Conservation (phyloP, 1,284 basidiomycete species). For the Leccinum colubrinum region DNA sequence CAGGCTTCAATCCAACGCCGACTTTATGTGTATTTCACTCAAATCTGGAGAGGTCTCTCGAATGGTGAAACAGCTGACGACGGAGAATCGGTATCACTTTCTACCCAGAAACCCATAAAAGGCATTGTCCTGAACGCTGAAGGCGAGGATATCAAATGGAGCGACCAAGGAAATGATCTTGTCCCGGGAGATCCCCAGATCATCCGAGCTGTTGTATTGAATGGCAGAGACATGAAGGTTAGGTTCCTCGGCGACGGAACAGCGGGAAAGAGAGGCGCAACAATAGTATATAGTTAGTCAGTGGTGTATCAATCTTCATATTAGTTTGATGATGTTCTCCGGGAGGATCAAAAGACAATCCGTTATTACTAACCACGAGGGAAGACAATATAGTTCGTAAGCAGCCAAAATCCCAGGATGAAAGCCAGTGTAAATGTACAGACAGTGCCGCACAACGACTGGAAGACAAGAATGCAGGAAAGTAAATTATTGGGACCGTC, state of each 20-base stretch:
- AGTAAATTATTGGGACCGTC: slow-evolving; percentile 32
- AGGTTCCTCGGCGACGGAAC: slow-evolving; percentile 76
- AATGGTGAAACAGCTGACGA: slow-evolving; percentile 40
- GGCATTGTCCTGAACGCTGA: slow-evolving; percentile 79
- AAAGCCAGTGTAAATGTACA: slow-evolving; percentile 32
- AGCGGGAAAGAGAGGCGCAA: slow-evolving; percentile 38
- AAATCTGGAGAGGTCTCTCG: too few species aligned
- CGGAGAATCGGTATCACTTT: slow-evolving; percentile 62
- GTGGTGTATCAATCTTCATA: slow-evolving; percentile 1
- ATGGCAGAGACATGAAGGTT: slow-evolving; percentile 59
- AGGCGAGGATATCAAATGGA: slow-evolving; percentile 73
- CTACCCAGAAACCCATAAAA: slow-evolving; percentile 76
- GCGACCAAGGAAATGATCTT: slow-evolving; percentile 86
- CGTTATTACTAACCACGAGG: slow-evolving; percentile 38
- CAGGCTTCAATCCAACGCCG: too few species aligned
- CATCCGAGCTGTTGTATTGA: slow-evolving; percentile 61
- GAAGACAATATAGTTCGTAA: slow-evolving; percentile 35
- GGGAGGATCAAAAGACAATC: background rate
- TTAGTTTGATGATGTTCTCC: background rate
- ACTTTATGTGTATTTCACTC: too few species aligned
- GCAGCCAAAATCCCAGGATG: slow-evolving; percentile 28
- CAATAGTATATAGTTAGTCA: background rate
- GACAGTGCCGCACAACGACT: slow-evolving; percentile 22
- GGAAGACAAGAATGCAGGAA: slow-evolving; percentile 23
- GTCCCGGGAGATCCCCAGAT: slow-evolving; percentile 80